Base-by-base conservation (phyloP, 345 rosid genomes). In the Fremontodendron californicum region DNA sequence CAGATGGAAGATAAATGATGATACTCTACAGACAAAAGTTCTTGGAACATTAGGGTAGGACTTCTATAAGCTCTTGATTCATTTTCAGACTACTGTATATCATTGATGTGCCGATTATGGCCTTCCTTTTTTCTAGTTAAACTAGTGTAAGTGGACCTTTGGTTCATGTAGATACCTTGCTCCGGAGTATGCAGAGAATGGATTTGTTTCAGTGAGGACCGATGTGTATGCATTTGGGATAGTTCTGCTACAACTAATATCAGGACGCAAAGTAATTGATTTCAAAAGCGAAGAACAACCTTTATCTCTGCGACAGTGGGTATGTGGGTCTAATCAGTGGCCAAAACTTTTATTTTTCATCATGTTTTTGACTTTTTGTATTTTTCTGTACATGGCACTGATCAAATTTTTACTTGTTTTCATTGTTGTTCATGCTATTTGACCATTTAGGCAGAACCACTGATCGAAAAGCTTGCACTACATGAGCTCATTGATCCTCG, bases 11-110 rank as follows among this genome's bases (percentile, higher is more conserved):
- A 82, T 85, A 15, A 78, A 66, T 11, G 87, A 89, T 51, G 90
- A 87, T 67, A 74, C 82, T 37, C 80, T 81, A 67, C 88, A 85
- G 29, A 89, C 91, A 64, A 84, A 85, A 79, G 37, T 90, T 62
- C 89, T 90, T n/a, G 92, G 92, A 66, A 89, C 94, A 45, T 73
- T 90, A 23, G 94, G 94, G 94, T 87, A 83, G 39, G 75, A 54
- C 12, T 51, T 73, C 57, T 23, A 8, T 43, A 39, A 27, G 6
- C 31, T 27, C 13, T 75, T 10, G 0, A 19, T 60, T 29, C 49
- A 35, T 45, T 12, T 13, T 60, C 15, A 25, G 12, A 9, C 29
- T 70, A 9, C 29, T 70, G 25, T 23, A 25, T 33, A 0, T 1
- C 21, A 3, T 42, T 16, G 16, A 57, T 57, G 19, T 29, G 61